These are phyloP conservation scores for Phaeosphaeria sp. DNA, from an alignment of 2,329 filamentous ascomycete genomes.

Conservation along the genomic window DNA sequence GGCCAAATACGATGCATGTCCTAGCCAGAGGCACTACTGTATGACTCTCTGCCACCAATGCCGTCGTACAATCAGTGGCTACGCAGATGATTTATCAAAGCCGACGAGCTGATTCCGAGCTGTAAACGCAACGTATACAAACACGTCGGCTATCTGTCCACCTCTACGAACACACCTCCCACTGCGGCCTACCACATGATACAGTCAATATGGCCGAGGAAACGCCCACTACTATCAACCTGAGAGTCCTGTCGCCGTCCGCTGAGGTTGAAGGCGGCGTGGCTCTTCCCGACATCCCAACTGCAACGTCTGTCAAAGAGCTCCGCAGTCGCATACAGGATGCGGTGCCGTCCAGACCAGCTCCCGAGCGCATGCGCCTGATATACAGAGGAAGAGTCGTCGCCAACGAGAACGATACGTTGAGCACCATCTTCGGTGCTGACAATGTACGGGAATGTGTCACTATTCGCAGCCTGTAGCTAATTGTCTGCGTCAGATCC, in stretches of 20 bases:
- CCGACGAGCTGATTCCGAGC: not conserved
- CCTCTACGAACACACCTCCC: slow-evolving; percentile 5
- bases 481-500: slow-evolving; percentile 37
- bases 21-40: not conserved
- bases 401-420: slow-evolving; percentile 54
- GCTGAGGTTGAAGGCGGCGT: slow-evolving; percentile 46
- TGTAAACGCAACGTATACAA: slow-evolving; percentile 43
- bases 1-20: not conserved
- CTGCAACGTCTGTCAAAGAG: slow-evolving; percentile 55
- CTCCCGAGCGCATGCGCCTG: slow-evolving; percentile 58
- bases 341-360: slow-evolving; percentile 51
- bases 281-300: slow-evolving; percentile 37
- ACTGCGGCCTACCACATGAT: not conserved
- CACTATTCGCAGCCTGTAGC: not conserved
- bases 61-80: not conserved
- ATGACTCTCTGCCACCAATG: not conserved
- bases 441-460: slow-evolving; percentile 52
- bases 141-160: slow-evolving; percentile 15
- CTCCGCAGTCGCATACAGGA: slow-evolving; percentile 61
- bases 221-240: slow-evolving; percentile 34
- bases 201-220: slow-evolving; percentile 33
- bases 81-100: slow-evolving; percentile 8
- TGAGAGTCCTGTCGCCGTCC: slow-evolving; percentile 50
- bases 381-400: slow-evolving; percentile 65
- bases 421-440: slow-evolving; percentile 59